These are phyloP conservation scores for Akebia trifoliata DNA, from an alignment of 164 flowering plant genomes.

Conservation along the genomic window DNA sequence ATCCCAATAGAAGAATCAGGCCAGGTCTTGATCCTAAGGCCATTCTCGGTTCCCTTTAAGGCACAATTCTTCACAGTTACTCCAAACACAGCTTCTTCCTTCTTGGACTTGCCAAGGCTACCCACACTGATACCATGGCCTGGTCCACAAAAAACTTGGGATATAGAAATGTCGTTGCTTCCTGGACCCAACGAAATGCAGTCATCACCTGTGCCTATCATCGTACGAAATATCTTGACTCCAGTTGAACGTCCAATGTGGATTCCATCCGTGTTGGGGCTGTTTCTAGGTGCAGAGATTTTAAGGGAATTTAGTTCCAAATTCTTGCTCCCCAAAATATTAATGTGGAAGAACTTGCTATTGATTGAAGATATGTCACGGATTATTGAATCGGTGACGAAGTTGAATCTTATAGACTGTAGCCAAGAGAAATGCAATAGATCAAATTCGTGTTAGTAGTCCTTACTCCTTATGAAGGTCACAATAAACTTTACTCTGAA, in stretches of 20 bases:
- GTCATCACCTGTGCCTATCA: constrained; percentile 42
- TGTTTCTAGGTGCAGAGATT: constrained; percentile 29
- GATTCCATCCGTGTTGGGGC: constrained; percentile 53
- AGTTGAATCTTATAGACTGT: constrained; percentile 29
- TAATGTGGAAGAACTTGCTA: constrained; percentile 35
- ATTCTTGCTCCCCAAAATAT: constrained; percentile 19
- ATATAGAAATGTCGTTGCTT: constrained; percentile 13
- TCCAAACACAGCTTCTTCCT: too few species aligned
- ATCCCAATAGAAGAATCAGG: too few species aligned
- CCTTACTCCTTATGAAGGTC: too few species aligned
- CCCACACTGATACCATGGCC: constrained; percentile 54
- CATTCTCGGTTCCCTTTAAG: too few species aligned
- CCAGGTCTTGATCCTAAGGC: too few species aligned
- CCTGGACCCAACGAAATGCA: constrained; percentile 38
- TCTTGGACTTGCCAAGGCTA: too few species aligned
- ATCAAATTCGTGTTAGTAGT: too few species aligned
- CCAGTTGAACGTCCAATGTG: constrained; percentile 26
- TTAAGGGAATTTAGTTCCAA: constrained; percentile 8
- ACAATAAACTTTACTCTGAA: too few species aligned
- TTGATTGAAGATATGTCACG: constrained; percentile 18
- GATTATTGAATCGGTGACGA: constrained; percentile 22
- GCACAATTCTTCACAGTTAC: too few species aligned
- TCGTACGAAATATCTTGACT: constrained; percentile 15
- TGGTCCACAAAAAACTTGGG: constrained; percentile 38
- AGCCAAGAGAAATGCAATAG: too few species aligned